Conservation (phyloP, 2,329 filamentous ascomycete species). For the Cladosporium sp. region DNA sequence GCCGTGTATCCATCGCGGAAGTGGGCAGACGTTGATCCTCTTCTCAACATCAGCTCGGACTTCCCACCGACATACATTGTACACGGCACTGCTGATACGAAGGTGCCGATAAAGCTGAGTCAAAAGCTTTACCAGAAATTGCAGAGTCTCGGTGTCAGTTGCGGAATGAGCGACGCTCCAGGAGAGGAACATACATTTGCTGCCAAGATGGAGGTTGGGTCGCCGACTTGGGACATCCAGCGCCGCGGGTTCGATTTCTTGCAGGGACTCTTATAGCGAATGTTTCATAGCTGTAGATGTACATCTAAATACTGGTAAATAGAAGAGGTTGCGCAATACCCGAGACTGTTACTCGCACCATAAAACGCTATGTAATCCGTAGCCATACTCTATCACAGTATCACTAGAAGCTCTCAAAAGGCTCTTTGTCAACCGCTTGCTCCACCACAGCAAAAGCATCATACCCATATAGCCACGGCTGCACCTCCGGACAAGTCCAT, state of each 20-base stretch:
- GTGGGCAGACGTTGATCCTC: not conserved
- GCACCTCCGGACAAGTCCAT: slow-evolving; percentile 56
- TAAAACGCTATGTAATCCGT: not conserved
- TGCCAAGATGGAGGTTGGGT: not conserved
- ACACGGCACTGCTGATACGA: slow-evolving; percentile 2
- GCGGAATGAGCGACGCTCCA: not conserved
- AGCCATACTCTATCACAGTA: not conserved
- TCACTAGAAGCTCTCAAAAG: not conserved
- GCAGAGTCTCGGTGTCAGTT: not conserved
- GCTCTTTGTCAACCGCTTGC: slow-evolving; percentile 21
- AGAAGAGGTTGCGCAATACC: not conserved
- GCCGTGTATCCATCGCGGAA: not conserved
- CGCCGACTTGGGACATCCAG: not conserved
- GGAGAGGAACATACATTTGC: not conserved
- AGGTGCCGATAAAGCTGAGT: not conserved
- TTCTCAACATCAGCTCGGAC: not conserved
- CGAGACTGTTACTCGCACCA: not conserved
- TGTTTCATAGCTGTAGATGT: not conserved
- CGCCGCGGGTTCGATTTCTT: not conserved
- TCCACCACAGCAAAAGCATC: slow-evolving; percentile 57
- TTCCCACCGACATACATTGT: not conserved
- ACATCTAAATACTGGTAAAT: not conserved
- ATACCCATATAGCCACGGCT: slow-evolving; percentile 65
- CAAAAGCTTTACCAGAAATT: not conserved
- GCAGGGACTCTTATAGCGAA: not conserved